Conservation (phyloP, 768 basidiomycete species). For the Lactifluus rugatus region DNA sequence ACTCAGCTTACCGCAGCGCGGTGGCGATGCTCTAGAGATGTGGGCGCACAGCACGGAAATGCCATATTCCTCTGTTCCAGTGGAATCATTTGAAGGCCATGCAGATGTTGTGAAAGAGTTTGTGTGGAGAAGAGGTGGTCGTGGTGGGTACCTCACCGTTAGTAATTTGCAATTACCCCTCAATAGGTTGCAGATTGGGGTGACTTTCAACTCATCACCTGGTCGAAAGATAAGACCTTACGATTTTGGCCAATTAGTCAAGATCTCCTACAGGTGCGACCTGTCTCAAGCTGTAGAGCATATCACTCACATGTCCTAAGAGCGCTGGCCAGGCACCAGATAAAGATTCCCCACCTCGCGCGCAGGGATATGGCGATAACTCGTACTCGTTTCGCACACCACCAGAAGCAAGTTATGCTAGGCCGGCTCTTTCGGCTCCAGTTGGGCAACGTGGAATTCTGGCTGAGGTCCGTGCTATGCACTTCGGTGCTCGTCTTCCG, state of each 20-base stretch:
- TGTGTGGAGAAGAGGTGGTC: conserved; percentile 76
- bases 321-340: conserved; percentile 23
- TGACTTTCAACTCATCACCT: conserved; percentile 60
- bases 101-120: conserved; percentile 95
- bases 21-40: conserved; percentile 78
- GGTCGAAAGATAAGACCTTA: conserved; percentile 87
- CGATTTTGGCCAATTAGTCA: conserved; percentile 82
- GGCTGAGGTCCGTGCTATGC: conserved; percentile 57
- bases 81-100: conserved; percentile 79
- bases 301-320: conserved; percentile 12
- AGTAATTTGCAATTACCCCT: neutral
- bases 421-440: conserved; percentile 46
- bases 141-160: conserved; percentile 31
- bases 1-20: conserved; percentile 80
- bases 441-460: conserved; percentile 57
- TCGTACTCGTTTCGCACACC: conserved; percentile 48
- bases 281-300: neutral
- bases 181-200: conserved; percentile 25
- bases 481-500: conserved; percentile 23
- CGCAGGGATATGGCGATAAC: conserved; percentile 19
- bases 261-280: conserved; percentile 55
- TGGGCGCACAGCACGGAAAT: conserved; percentile 38
- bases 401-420: conserved; percentile 27
- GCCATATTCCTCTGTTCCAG: conserved; percentile 34
- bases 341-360: conserved; percentile 7